Evolutionary conservation across 2,329 filamentous ascomycete genomes (phyloP).

Genomic region (Ambrosiella xylebori): DNA sequence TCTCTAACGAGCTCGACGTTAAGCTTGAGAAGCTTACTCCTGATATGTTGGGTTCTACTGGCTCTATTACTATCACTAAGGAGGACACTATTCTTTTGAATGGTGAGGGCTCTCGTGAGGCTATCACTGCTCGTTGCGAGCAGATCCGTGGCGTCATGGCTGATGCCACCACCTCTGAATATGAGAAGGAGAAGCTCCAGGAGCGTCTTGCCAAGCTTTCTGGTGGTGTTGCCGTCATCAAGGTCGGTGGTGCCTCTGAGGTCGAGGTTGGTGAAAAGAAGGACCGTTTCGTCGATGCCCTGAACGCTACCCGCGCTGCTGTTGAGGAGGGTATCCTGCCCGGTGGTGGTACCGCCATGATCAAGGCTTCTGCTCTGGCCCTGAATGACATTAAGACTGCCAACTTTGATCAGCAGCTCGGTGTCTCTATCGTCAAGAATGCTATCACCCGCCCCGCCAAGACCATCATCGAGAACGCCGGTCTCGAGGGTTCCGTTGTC

Average conservation of each 20-base stretch:
- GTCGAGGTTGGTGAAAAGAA: constrained; percentile 99
- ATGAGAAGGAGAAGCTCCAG: constrained; percentile 99
- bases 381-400: constrained; percentile 63
- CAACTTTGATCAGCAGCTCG: constrained; percentile 99
- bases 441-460: constrained; percentile 91
- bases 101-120: constrained; percentile 87
- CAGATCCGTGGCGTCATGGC: constrained; percentile 96
- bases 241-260: constrained; percentile 92
- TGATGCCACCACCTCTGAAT: constrained; percentile 88
- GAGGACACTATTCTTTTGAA: constrained; percentile 99
- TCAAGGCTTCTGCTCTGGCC: constrained; percentile 90
- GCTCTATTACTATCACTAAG: constrained; percentile 99
- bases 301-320: constrained; percentile 94
- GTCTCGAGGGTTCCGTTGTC: constrained; percentile 84
- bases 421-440: constrained; percentile 93
- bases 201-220: constrained; percentile 99
- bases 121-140: constrained; percentile 87
- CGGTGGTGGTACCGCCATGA: constrained; percentile 90
- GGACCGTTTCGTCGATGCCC: constrained; percentile 94
- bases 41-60: constrained; percentile 91
- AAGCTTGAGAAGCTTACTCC: constrained; percentile 97
- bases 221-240: constrained; percentile 97
- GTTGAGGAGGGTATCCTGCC: constrained; percentile 98
- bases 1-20: constrained; percentile 94
- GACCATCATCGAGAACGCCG: constrained; percentile 95